phyloP scores from a whole-genome alignment of 305 asterid genomes.

The Fraxinus angustifolia region DNA sequence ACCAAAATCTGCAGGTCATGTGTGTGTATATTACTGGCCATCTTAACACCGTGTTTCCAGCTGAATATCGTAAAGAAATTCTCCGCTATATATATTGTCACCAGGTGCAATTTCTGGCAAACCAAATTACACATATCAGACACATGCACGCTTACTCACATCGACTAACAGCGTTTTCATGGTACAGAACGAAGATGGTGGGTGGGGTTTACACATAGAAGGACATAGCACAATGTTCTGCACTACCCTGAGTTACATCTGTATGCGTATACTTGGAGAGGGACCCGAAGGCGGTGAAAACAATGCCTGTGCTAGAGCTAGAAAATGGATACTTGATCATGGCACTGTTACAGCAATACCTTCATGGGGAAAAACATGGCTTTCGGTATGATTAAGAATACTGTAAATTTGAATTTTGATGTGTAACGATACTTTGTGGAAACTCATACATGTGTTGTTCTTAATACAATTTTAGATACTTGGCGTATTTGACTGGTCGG shows the following conservation, averaged over 20 bases:
- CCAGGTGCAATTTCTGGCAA: slow-evolving; percentile 44
- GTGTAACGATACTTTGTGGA: neutral
- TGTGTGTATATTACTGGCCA: slow-evolving; percentile 74
- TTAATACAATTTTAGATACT: slow-evolving; percentile 42
- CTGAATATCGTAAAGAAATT: slow-evolving; percentile 69
- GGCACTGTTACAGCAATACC: slow-evolving; percentile 73
- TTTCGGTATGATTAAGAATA: slow-evolving; percentile 47
- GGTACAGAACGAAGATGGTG: slow-evolving; percentile 78
- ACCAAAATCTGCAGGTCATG: slow-evolving; percentile 52
- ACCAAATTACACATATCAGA: neutral
- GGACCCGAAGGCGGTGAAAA: slow-evolving; percentile 62
- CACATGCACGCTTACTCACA: neutral
- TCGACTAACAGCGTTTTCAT: neutral
- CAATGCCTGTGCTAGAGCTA: slow-evolving; percentile 65
- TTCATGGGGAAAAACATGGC: slow-evolving; percentile 96
- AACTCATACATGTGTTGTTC: neutral
- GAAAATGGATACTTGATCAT: slow-evolving; percentile 85
- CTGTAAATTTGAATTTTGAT: neutral
- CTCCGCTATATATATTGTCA: slow-evolving; percentile 85
- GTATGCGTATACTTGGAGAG: slow-evolving; percentile 76
- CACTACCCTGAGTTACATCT: slow-evolving; percentile 63
- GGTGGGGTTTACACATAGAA: slow-evolving; percentile 84
- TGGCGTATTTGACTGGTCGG: slow-evolving; percentile 79
- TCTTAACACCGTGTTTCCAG: slow-evolving; percentile 64
- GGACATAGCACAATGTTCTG: slow-evolving; percentile 87